Evolutionary conservation across 177 flowering plant species (phyloP), one percentile per base, ranked within the genome.

Genomic region (Vitis hybrid): DNA sequence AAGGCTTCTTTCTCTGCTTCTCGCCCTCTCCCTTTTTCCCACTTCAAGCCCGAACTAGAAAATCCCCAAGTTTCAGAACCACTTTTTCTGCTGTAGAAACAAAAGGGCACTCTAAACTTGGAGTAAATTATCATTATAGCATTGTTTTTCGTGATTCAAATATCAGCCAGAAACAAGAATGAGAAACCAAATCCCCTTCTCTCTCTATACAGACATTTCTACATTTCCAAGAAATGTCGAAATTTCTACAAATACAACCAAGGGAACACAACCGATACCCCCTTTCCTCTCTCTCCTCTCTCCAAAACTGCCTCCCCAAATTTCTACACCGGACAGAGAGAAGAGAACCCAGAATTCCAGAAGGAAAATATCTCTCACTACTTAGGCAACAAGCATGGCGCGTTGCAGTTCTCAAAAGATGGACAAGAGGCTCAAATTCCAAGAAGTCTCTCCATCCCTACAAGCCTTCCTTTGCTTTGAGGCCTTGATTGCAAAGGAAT

Each of bases 351-450:
- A 76, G 64, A 57, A 56, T 33, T 62, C 49, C 62, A 62, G 80
- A 65, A 68, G 50, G 62, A 7, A 50, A 65, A 19, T 33, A 33
- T 33, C 10, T 66, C 51, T 72, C 72, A 67, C 65, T 33, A 73
- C 66, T 12, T 67, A 69, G 66, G 74, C 78, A 70, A 70, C 79
- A 85, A 70, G 86, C 89, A 79, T 87, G 90, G 80, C 74, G 71
- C 71, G 77, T 69, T 67, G 62, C 73, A 66, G 45, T 33, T 73
- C 84, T 90, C 85, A 88, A 90, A 90, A 88, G 90, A 83, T 71
- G 83, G 77, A 82, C 45, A 79, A 55, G 80, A 64, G 68, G 76
- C 84, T 71, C 87, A 83, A 78, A 76, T 80, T 83, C 86, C 88
- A 72, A 75, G 78, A 53, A 56, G 1, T 57, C 62, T 61, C 69